Evolutionary conservation across 345 rosid genomes (phyloP).

Genomic region (Punica granatum): DNA sequence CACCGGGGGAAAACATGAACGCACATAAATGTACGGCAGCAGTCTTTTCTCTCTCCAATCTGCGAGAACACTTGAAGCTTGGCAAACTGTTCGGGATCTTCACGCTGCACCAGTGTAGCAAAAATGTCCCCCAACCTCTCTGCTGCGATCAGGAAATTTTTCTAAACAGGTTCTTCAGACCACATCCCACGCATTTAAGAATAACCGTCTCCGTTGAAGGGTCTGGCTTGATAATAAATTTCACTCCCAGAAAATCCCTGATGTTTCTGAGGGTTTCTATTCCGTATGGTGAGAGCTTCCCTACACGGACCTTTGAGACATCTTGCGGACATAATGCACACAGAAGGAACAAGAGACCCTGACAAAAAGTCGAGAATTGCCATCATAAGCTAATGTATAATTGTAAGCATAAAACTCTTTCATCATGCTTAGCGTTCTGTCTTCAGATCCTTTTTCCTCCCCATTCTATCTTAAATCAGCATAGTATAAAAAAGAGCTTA

Average conservation of each 20-base stretch:
- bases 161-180: conserved; percentile 66
- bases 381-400: not conserved
- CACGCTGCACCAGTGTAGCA: not conserved
- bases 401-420: not conserved
- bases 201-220: conserved; percentile 62
- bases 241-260: conserved; percentile 63
- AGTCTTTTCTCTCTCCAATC: not conserved
- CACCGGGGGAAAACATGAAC: not conserved
- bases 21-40: not conserved
- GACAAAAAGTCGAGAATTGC: conserved; percentile 1
- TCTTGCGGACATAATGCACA: conserved; percentile 72
- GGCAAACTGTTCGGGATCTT: not conserved
- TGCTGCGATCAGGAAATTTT: conserved; percentile 36
- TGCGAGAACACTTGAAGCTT: not conserved
- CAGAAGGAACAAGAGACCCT: conserved; percentile 76
- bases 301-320: conserved; percentile 79
- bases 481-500: not conserved
- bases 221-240: conserved; percentile 59
- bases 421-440: not conserved
- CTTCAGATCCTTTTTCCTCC: not conserved
- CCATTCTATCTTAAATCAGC: not conserved
- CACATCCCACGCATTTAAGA: conserved; percentile 73
- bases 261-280: conserved; percentile 71
- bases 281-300: conserved; percentile 69
- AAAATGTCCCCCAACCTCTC: not conserved